Evolutionary conservation across 139 green algal species (phyloP).

Genomic region (Picochlorum sp.): DNA sequence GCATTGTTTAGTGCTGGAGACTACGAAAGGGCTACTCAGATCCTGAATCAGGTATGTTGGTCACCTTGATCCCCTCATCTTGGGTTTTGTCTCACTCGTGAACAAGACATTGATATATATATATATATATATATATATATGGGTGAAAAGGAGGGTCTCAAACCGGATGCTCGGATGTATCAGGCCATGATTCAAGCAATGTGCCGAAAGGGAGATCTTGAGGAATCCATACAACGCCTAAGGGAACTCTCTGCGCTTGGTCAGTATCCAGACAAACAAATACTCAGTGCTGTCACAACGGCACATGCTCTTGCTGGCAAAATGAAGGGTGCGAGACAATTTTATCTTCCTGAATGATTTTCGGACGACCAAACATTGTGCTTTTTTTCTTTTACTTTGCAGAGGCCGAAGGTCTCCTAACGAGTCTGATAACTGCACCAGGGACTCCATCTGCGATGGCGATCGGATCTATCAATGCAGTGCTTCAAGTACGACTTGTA

Average conservation of each 20-base stretch:
- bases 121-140: neutral
- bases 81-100: too few species aligned
- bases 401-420: conserved; percentile 7
- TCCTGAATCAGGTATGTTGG: neutral
- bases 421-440: neutral
- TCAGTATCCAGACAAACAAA: neutral
- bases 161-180: conserved; percentile 7
- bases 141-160: conserved; percentile 7
- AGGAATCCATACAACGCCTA: neutral
- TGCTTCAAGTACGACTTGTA: conserved; percentile 1
- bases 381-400: neutral
- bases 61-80: too few species aligned
- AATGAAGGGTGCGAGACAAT: conserved; percentile 5
- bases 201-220: conserved; percentile 1
- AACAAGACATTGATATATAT: neutral
- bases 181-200: conserved; percentile 5
- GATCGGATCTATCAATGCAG: conserved; percentile 11
- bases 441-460: conserved; percentile 3
- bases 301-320: conserved; percentile 5
- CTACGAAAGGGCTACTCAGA: neutral
- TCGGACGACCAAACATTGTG: neutral
- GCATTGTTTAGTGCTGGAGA: neutral
- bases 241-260: neutral
- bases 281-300: neutral
- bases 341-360: neutral